Evolutionary conservation across 2,329 filamentous ascomycete genomes (phyloP), one percentile per base, ranked within the genome.

Genomic region (Ceratocystis alfenasii): DNA sequence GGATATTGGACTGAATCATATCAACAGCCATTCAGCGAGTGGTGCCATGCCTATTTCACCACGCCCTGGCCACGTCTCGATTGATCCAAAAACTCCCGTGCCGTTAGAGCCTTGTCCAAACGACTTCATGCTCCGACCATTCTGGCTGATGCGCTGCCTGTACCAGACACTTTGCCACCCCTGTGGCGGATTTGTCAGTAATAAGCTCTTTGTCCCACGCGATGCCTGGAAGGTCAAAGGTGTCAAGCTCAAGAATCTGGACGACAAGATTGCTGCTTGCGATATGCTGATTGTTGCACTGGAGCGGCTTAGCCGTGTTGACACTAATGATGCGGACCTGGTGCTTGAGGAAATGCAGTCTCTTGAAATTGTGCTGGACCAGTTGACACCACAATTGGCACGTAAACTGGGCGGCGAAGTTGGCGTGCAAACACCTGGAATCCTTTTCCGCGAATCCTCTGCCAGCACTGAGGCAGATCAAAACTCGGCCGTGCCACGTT

Each of bases 101-200:
- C 84, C 90, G 0, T 81, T 99, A 4, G 94, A 99, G 72, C 89
- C 94, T 2, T 99, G 95, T 73, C 94, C 94, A 0, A 89, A 88
- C 45, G 90, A 95, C 50, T 87, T 87, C 68, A 81, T 96, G 71
- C 80, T 97, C n/a, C 86, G 94, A 22, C 95, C 94, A 1, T 99
- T 96, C 75, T 99, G 94, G 94, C 80, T 99, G 57, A 96, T 99
- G 90, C 86, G 94, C 65, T 92, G 89, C 68, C 81, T 99, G 30
- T 95, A 94, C 73, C 90, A 96, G 74, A 96, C 92, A 0, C 84
- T 99, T 57, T 88, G 87, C 20, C 93, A 99, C 72, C 90, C 93
- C 1, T 86, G 90, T 28, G 94, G 94, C 46, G 94, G 92, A 17
- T 99, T 96, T 73, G 73, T 99, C 22, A 95, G 92, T 64, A 93